Evolutionary conservation across 352 stramenopile species (phyloP), one percentile per base, ranked within the genome.

Genomic region (Phytophthora citricola): DNA sequence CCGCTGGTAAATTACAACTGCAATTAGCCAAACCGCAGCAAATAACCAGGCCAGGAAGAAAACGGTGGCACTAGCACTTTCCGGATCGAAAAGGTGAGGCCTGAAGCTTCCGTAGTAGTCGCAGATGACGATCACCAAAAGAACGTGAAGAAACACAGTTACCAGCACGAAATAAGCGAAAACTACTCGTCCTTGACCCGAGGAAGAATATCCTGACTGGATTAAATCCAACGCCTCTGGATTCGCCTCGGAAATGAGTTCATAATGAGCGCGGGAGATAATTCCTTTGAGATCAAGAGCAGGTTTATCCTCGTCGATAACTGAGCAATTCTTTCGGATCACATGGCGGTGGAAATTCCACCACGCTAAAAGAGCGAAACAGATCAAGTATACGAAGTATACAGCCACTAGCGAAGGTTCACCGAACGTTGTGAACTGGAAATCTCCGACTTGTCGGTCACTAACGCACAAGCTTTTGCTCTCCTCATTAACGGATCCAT

Each of bases 21-120:
- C 22, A 12, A 71, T 63, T 0, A 80, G 54, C 69, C 72, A 83
- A 1, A 72, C 3, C 0, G 64, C 60, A 10, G 66, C 45, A 20
- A 65, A 53, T 1, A 78, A n/a, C 72, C 75, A 83, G 10, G 74
- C 36, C 11, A 83, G 24, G 46, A 81, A 73, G 32, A 81, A 83
- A 5, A 70, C 60, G 4, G 63, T 62, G 3, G 71, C 67, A 51
- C 52, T 77, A 7, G 40, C 48, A 54, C 65, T 70, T 17, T 60
- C 24, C 11, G 58, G 36, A 26, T 72, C 70, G 36, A 81, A 78
- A 2, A 78, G 52, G 8, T 41, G 59, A 5, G 69, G 69, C 0
- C 47, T 56, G 36, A 76, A 81, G 27, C 63, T 66, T 9, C 51
- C 61, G 40, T 81, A 78, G 58, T 76, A 78, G 58, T 81, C 73